A percentile compares a stretch with the other conserved stretches of the same genome.
Conservation (phyloP, 805 yeast genomes). For the Geotrichum ghanense region DNA sequence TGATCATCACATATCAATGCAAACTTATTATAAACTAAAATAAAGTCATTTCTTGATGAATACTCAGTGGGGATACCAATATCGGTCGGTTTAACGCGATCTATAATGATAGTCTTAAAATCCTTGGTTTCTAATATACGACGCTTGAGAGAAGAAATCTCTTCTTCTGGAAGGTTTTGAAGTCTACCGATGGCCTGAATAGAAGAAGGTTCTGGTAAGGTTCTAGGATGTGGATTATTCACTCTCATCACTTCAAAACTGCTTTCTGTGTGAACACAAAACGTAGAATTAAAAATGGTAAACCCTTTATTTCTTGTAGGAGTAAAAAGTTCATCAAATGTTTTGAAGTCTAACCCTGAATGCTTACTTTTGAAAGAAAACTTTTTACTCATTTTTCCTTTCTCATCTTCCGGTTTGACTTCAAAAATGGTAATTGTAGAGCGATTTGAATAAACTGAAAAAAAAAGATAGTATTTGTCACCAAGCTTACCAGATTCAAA, state of each 20-base stretch:
- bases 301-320: slow-evolving; percentile 47
- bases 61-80: slow-evolving; percentile 29
- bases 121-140: neutral
- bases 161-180: neutral
- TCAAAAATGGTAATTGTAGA: neutral
- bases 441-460: neutral
- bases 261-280: slow-evolving; percentile 53
- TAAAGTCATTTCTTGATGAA: slow-evolving; percentile 38
- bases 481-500: neutral
- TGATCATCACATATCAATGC: slow-evolving; percentile 53
- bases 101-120: neutral
- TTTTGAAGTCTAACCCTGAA: neutral
- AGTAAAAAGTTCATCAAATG: neutral
- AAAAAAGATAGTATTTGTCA: neutral
- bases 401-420: neutral
- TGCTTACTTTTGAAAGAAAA: neutral
- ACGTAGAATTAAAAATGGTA: slow-evolving; percentile 51
- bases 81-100: neutral
- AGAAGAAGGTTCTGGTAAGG: slow-evolving; percentile 36
- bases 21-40: slow-evolving; percentile 59
- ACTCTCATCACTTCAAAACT: slow-evolving; percentile 59
- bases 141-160: neutral
- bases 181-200: neutral
- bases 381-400: neutral
- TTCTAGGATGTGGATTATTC: slow-evolving; percentile 42